Evolutionary conservation across 2,329 filamentous ascomycete species (phyloP), one percentile per base, ranked within the genome.

Genomic region (Fusarium veterinarium): DNA sequence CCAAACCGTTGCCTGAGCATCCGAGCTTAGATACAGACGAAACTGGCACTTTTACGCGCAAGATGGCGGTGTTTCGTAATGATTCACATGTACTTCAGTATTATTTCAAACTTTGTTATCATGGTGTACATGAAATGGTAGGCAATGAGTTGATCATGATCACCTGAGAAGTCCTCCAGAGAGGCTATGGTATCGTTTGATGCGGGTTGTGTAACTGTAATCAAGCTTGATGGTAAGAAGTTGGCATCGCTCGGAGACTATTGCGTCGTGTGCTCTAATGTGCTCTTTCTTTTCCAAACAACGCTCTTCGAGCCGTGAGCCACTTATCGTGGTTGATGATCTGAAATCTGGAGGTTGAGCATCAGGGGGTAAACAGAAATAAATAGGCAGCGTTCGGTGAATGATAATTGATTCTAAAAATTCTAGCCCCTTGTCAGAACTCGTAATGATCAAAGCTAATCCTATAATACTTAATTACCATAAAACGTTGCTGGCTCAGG

Each of bases 51-150:
- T 37, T 83, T 79, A 38, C 78, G 72, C 33, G 76, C 72, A n/a
- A 85, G 71, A 65, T 85, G 83, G 37, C 76, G 69, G 5, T 83
- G 76, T 31, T 80, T 76, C 0, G 20, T 23, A 85, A 74, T 46
- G 81, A 78, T 40, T 86, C 83, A 40, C 78, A 80, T 20, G 80
- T 70, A 49, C 84, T 80, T 12, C 79, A 79, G 72, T 83, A 86
- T 9, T 81, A 20, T 75, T 65, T 63, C 84, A 86, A 31, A 79
- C 84, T 10, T 72, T 63, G 6, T 80, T 76, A 4, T 79, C 73
- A 6, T 76, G 69, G 4, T 83, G 81, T 85, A 83, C 84, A 86
- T 86, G 79, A 85, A 86, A 75, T 86, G 84, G 71, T 85, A 85
- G 40, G 86, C 65, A 48, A 84, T 78, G 63, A 85, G 78, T 60